phyloP scores from a whole-genome alignment of 2,329 filamentous ascomycete genomes.

The Colletotrichum agaves region DNA sequence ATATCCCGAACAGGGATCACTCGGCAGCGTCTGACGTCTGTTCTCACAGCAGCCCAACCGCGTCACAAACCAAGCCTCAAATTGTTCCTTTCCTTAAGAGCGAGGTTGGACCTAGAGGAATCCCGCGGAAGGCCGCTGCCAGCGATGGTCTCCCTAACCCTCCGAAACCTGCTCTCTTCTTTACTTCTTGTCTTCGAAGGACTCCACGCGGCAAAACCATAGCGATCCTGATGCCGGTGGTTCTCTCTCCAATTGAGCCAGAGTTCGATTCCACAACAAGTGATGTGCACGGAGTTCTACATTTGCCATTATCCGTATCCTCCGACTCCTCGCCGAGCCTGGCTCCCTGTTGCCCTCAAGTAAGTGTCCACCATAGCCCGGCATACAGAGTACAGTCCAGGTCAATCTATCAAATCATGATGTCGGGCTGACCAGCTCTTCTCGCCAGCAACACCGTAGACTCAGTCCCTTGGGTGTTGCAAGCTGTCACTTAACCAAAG shows the following conservation, averaged over 20 bases:
- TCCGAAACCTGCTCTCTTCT: slow-evolving; percentile 1
- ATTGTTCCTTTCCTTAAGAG: neutral
- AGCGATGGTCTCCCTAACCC: slow-evolving; percentile 2
- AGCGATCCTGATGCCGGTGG: neutral
- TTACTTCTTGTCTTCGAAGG: neutral
- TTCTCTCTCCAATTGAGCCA: neutral
- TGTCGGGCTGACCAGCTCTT: neutral
- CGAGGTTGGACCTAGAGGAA: slow-evolving; percentile 16
- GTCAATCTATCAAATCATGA: neutral
- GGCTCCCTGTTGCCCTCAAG: neutral
- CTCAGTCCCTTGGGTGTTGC: slow-evolving; percentile 1
- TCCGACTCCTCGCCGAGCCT: neutral
- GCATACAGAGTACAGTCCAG: neutral
- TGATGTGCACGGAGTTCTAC: neutral
- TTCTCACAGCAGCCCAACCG: slow-evolving; percentile 22
- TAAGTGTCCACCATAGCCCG: neutral
- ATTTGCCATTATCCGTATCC: slow-evolving; percentile 1
- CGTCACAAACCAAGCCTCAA: neutral
- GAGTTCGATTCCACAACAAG: neutral
- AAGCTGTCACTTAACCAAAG: slow-evolving; percentile 6
- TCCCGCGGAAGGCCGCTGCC: slow-evolving; percentile 12
- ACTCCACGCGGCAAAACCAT: too few species aligned
- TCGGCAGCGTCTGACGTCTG: slow-evolving; percentile 23
- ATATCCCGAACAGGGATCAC: neutral
- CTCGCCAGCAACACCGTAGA: slow-evolving; percentile 2